A percentile compares a stretch with the other conserved stretches of the same genome.
phyloP scores from a whole-genome alignment of 2,329 filamentous ascomycete genomes.

The Fusarium mangiferae region DNA sequence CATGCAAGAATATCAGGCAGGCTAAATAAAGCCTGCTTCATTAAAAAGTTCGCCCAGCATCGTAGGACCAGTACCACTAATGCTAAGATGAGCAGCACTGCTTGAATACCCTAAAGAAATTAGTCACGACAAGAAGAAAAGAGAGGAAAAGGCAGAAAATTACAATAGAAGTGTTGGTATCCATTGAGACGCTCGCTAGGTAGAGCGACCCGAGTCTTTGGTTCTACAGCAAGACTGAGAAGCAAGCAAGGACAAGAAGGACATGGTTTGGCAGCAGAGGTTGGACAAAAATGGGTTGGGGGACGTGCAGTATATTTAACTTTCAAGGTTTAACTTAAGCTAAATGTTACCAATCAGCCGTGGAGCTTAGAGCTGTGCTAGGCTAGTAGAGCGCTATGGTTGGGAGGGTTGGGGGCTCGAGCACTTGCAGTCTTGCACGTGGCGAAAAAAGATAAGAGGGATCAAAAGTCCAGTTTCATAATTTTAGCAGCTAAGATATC shows the following conservation, averaged over 20 bases:
- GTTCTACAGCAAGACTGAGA: background rate
- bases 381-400: background rate
- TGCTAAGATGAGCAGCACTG: background rate
- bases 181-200: background rate
- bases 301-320: background rate
- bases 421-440: background rate
- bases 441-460: background rate
- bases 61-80: background rate
- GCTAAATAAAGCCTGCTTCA: background rate
- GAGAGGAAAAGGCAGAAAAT: background rate
- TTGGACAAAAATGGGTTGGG: background rate
- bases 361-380: background rate
- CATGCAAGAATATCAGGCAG: constrained; percentile 1
- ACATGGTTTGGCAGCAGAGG: background rate
- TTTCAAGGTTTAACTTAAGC: background rate
- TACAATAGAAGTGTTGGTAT: background rate
- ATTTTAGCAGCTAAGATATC: background rate
- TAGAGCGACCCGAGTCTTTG: background rate
- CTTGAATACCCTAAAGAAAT: background rate
- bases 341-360: background rate
- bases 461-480: background rate
- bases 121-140: background rate
- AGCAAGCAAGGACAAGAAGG: background rate
- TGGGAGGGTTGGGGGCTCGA: background rate
- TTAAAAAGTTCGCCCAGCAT: background rate